phyloP scores from a whole-genome alignment of 2,329 filamentous ascomycete species.

The Colletotrichum tanaceti region DNA sequence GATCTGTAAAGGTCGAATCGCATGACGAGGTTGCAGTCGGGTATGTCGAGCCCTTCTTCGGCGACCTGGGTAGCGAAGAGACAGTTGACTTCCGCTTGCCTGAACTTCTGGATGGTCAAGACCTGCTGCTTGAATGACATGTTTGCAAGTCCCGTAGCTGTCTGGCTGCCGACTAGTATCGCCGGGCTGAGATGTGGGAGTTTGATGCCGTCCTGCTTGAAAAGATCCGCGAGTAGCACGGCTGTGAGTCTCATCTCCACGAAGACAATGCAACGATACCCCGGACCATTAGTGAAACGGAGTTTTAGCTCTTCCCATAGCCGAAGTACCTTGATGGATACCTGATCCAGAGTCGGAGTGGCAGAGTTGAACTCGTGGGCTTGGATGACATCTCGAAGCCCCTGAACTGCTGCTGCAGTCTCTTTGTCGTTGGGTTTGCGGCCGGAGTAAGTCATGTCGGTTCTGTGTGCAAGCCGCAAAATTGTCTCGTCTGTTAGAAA shows the following conservation, averaged over 20 bases:
- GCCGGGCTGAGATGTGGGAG: conserved; percentile 70
- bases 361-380: conserved; percentile 58
- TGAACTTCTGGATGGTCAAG: conserved; percentile 74
- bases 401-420: conserved; percentile 66
- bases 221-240: conserved; percentile 75
- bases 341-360: conserved; percentile 45
- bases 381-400: conserved; percentile 68
- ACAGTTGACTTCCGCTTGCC: conserved; percentile 69
- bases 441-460: conserved; percentile 48
- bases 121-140: conserved; percentile 81
- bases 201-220: conserved; percentile 65
- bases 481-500: conserved; percentile 72
- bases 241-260: conserved; percentile 84
- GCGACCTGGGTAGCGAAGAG: conserved; percentile 75
- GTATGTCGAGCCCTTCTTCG: conserved; percentile 76
- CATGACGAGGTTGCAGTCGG: conserved; percentile 74
- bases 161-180: conserved; percentile 59
- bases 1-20: conserved; percentile 90
- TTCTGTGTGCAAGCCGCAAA: conserved; percentile 69
- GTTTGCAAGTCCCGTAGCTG: conserved; percentile 16
- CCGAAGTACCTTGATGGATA: conserved; percentile 80
- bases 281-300: conserved; percentile 69
- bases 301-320: conserved; percentile 71
- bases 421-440: conserved; percentile 60
- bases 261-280: conserved; percentile 86